Conservation (phyloP, 768 basidiomycete species). For the Hypholoma sublateritium region DNA sequence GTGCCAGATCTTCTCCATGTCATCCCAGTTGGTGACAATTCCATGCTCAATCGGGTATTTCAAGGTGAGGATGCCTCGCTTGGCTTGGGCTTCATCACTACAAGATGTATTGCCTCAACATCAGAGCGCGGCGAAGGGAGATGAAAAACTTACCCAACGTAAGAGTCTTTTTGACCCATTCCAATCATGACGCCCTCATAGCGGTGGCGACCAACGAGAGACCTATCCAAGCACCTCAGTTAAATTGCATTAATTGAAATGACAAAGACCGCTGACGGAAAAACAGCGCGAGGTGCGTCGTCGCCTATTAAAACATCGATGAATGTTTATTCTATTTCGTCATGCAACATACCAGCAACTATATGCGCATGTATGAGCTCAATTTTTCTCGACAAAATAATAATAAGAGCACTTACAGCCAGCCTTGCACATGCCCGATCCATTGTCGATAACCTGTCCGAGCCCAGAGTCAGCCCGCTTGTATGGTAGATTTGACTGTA, state of each 20-base stretch:
- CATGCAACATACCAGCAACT: constrained; percentile 60
- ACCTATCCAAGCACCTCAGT: constrained; percentile 41
- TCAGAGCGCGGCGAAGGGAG: not conserved
- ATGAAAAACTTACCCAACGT: constrained; percentile 70
- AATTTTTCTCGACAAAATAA: not conserved
- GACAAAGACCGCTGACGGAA: constrained; percentile 67
- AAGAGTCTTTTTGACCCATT: constrained; percentile 96
- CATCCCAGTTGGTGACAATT: constrained; percentile 98
- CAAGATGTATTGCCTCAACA: not conserved
- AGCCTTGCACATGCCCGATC: constrained; percentile 99
- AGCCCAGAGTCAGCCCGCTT: not conserved
- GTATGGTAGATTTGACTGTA: not conserved
- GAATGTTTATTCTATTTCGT: constrained; percentile 3
- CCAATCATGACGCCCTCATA: constrained; percentile 97
- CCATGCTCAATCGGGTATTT: constrained; percentile 96
- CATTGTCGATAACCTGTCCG: constrained; percentile 81
- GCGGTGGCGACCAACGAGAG: constrained; percentile 92
- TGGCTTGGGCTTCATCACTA: constrained; percentile 33
- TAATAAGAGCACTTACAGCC: constrained; percentile 67
- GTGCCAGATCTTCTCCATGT: constrained; percentile 99
- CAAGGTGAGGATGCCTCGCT: constrained; percentile 91
- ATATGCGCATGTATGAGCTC: constrained; percentile 22
- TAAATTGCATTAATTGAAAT: not conserved
- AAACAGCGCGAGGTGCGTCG: constrained; percentile 90
- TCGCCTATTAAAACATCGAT: constrained; percentile 56